Base-by-base conservation (phyloP, 2,329 filamentous ascomycete genomes). In the Endothia cerciana region DNA sequence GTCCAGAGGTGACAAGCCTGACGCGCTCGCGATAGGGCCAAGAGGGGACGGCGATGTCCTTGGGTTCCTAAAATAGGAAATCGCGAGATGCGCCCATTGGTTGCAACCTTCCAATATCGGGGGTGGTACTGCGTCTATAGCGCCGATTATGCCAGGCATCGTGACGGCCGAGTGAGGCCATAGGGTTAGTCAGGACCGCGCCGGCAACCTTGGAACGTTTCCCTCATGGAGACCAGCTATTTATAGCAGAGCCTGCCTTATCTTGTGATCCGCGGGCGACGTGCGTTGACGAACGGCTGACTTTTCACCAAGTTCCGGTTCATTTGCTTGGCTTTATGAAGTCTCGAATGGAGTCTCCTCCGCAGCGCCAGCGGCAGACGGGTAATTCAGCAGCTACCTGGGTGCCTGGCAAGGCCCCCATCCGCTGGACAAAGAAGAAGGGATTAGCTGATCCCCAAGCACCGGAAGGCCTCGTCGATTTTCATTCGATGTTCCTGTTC, bases 41-140 rank as follows among this genome's bases (percentile, higher is more conserved):
- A 13, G 22, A 58, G 28, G n/a, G 38, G 25, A 41, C 13, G 11
- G 51, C 40, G 38, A 55, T n/a, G 38, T 33, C 28, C 41, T 22
- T 33, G 51, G 7, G 13, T 33, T 38, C 61, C 51, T 45, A 63
- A 57, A 63, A 57, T 57, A 63, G 61, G 49, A 45, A 25, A 56
- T 45, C 25, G 51, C 28, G 51, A 63, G 40, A 28, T 10, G 4
- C 8, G 7, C 11, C 53, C 10, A 57, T 30, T 36, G 51, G 61
- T 63, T 57, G 22, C 40, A 43, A 28, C 47, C 11, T 56, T 36
- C 49, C 40, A 56, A 56, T 45, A 38, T 57, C 38, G 49, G 36
- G 36, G 17, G 40, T 56, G 38, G n/a, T 25, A 56, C 17, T 30
- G 49, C 58, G 10, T 47, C 58, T 36, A 25, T 36, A 30, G 41